These are phyloP conservation scores for Aspergillus hiratsukae DNA, from an alignment of 2,329 filamentous ascomycete genomes.

Conservation along the genomic window DNA sequence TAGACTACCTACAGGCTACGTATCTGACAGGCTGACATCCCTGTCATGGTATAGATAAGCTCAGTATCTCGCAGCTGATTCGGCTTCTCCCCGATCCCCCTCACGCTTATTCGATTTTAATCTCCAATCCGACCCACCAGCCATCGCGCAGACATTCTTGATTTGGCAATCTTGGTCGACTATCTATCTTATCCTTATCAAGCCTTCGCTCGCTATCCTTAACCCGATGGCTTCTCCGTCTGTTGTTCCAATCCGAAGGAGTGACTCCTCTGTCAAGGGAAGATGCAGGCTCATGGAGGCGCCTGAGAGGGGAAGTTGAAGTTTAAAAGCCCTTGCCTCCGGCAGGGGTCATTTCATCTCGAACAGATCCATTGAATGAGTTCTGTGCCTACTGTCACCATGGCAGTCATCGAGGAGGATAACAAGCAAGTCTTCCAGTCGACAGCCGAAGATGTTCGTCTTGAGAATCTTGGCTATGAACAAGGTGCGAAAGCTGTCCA, in stretches of 20 bases:
- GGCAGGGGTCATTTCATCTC: background rate
- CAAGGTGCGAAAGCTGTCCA: conserved; percentile 25
- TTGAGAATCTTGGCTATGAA: conserved; percentile 38
- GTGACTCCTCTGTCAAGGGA: background rate
- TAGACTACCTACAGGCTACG: background rate
- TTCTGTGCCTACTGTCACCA: conserved; percentile 3
- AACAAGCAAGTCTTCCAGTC: conserved; percentile 17
- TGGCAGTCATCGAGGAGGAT: conserved; percentile 23
- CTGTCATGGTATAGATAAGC: too few relatives aligned
- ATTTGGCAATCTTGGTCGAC: conserved; percentile 16
- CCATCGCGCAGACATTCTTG: conserved; percentile 25
- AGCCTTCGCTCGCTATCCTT: background rate
- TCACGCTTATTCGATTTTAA: conserved; percentile 14
- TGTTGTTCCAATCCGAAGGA: background rate
- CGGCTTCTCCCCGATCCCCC: background rate
- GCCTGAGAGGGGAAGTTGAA: background rate
- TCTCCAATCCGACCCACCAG: conserved; percentile 10
- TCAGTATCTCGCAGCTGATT: background rate
- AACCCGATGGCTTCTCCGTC: conserved; percentile 6
- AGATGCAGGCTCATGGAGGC: background rate
- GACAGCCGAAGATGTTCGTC: conserved; percentile 28
- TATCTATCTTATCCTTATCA: conserved; percentile 23
- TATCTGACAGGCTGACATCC: too few relatives aligned
- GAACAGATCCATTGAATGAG: background rate
- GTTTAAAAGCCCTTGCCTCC: background rate